Base-by-base conservation (phyloP, 164 flowering plant genomes). In the Piper longum region DNA sequence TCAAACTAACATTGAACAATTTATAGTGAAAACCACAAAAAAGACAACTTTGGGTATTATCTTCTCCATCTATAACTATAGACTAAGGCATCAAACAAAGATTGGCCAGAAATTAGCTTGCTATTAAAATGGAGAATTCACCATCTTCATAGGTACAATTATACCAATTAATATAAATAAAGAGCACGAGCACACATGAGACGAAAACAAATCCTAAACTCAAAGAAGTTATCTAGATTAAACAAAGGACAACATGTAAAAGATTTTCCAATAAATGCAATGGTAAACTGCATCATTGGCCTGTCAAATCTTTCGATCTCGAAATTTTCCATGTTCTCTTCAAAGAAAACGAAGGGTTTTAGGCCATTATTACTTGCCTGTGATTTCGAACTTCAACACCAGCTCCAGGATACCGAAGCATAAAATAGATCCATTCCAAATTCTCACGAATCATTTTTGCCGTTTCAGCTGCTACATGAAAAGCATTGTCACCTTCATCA, bases 391-490 rank as follows among this genome's bases (percentile, higher is more conserved):
- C 88, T 43, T 89, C 90, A 72, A 89, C 80, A 67, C 87, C 95
- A 78, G 97, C 96, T 85, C 77, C 78, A 16, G 95, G 90, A 70
- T 79, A 80, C 63, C 71, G 73, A 54, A 90, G 91, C 97, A 95
- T 91, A 48, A 79, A 57, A 69, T 80, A 77, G 63, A 95, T 82
- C 99, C 99, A 95, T n/a, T 82, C 80, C 71, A 95, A 87, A 76
- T 91, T 95, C 79, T 91, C 99, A 57, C 99, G 95, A 36, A 95
- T 89, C 99, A 95, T 95, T 71, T 89, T 91, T 68, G 97, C 97
- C 43, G 91, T 71, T 69, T 85, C 92, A 66, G 99, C 99, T 18
- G 99, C 99, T 81, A 91, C 84, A 75, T 95, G 99, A 77, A 91
- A 90, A 68, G 99, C 97, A 79, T 84, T 95, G 67, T 95, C 88